Evolutionary conservation across 306 rosid species (phyloP), one percentile per base, ranked within the genome.

Genomic region (Citrullus colocynthis): DNA sequence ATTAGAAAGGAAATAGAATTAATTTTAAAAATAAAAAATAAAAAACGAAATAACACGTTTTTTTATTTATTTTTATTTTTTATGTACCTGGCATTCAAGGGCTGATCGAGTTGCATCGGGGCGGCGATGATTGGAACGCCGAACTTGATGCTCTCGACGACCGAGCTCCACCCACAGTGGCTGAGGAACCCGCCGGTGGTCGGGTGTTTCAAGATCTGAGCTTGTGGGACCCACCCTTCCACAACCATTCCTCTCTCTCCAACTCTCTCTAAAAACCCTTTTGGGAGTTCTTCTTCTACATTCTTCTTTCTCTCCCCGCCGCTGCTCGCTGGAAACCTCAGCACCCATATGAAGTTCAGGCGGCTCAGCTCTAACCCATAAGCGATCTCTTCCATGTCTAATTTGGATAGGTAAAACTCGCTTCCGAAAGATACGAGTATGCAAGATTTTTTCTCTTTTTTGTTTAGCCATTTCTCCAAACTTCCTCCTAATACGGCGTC

Each of bases 91-190:
- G 83, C 80, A n/a, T 83, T 79, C 0, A 71, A 2, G 3, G 81
- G 83, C 16, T 80, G 83, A 48, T 76, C 76, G 14, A 83, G 83
- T 4, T 83, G 79, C 83, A 80, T 71, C 0, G 84, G 86, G 74
- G 78, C 32, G 2, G 84, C 78, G 52, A 84, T 65, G n/a, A 84
- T 80, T 0, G 82, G 84, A 17, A 84, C 74, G 5, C 86, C 86
- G 21, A 54, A 77, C 49, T 21, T 84, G 65, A 84, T 63, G 78
- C 86, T 74, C 74, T 84, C 84, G 36, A 78, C 3, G 3, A 80
- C 80, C 3, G 82, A 84, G 71, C 82, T 80, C 82, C 84, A 84
- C 30, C 84, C 84, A 10, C 84, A 84, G 1, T 80, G 84, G 52
- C 80, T 82, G 76, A 78, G 71, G 41, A 83, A 80, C 63, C 86